phyloP scores from a whole-genome alignment of 352 stramenopile genomes.

The Phytopythium helicoides region DNA sequence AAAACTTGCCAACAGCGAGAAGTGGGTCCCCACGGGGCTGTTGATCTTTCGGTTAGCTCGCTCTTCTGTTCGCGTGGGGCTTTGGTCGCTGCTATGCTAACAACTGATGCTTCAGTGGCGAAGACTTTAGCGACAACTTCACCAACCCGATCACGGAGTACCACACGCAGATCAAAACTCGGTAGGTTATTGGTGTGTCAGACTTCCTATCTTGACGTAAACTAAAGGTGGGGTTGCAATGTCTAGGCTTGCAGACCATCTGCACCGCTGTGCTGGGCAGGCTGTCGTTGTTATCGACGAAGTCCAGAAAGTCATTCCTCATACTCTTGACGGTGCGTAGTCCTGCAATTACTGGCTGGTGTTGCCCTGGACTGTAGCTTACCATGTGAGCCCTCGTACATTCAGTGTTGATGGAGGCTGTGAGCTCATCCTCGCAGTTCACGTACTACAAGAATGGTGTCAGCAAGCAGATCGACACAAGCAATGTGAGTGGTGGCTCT shows the following conservation, averaged over 20 bases:
- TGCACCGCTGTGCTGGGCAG: constrained; percentile 81
- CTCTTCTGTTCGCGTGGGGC: not conserved
- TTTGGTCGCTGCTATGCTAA: constrained; percentile 4
- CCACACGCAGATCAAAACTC: constrained; percentile 82
- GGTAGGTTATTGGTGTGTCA: constrained; percentile 19
- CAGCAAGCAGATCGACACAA: constrained; percentile 63
- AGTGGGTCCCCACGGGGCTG: constrained; percentile 59
- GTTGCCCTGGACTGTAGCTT: not conserved
- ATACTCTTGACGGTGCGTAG: constrained; percentile 79
- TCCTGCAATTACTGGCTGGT: constrained; percentile 1
- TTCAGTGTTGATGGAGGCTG: constrained; percentile 71
- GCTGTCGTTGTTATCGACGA: constrained; percentile 91
- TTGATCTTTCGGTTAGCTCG: constrained; percentile 65
- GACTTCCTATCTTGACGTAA: not conserved
- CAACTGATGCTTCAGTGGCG: constrained; percentile 35
- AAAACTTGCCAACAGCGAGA: constrained; percentile 69
- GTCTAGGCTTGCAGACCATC: constrained; percentile 69
- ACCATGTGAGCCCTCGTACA: no score
- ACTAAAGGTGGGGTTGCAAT: constrained; percentile 3
- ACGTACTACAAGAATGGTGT: constrained; percentile 73
- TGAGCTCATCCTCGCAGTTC: constrained; percentile 68
- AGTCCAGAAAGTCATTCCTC: constrained; percentile 90
- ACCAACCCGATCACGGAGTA: constrained; percentile 82
- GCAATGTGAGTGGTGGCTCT: constrained; percentile 45
- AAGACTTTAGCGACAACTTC: constrained; percentile 86